Conservation (phyloP, 129 eudicot species). For the Gnaphalium uliginosum region DNA sequence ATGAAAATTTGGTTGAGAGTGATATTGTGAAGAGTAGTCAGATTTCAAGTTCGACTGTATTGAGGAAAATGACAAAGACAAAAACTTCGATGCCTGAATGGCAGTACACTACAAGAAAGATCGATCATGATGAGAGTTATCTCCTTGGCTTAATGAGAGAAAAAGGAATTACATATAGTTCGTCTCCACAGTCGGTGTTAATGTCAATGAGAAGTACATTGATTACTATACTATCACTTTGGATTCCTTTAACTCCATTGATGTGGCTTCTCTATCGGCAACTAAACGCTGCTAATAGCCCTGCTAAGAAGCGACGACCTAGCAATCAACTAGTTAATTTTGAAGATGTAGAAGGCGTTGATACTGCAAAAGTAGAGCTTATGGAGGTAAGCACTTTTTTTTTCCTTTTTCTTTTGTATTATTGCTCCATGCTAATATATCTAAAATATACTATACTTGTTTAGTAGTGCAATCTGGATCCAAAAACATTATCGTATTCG, state of each 20-base stretch:
- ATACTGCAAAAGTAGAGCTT: conserved; percentile 94
- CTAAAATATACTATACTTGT: not conserved
- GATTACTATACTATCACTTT: conserved; percentile 71
- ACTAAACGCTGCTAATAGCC: conserved; percentile 82
- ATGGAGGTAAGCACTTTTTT: conserved; percentile 66
- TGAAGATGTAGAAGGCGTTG: conserved; percentile 98
- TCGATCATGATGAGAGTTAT: conserved; percentile 81
- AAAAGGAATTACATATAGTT: conserved; percentile 69
- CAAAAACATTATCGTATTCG: not conserved
- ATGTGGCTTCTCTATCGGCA: conserved; percentile 97
- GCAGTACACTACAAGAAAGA: conserved; percentile 84
- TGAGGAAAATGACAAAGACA: conserved; percentile 38
- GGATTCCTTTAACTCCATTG: conserved; percentile 90
- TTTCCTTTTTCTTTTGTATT: not conserved
- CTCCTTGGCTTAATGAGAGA: conserved; percentile 91
- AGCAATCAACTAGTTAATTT: conserved; percentile 73
- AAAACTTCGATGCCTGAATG: conserved; percentile 50
- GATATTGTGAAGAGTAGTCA: conserved; percentile 15
- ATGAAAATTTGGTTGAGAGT: conserved; percentile 30
- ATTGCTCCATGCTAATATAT: not conserved
- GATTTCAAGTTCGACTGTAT: conserved; percentile 15
- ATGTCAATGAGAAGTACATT: conserved; percentile 65
- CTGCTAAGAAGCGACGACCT: conserved; percentile 73
- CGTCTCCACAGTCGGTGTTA: conserved; percentile 79
- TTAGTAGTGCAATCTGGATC: not conserved